Evolutionary conservation across 768 basidiomycete genomes (phyloP).

Genomic region (Leccinum rimulosum): DNA sequence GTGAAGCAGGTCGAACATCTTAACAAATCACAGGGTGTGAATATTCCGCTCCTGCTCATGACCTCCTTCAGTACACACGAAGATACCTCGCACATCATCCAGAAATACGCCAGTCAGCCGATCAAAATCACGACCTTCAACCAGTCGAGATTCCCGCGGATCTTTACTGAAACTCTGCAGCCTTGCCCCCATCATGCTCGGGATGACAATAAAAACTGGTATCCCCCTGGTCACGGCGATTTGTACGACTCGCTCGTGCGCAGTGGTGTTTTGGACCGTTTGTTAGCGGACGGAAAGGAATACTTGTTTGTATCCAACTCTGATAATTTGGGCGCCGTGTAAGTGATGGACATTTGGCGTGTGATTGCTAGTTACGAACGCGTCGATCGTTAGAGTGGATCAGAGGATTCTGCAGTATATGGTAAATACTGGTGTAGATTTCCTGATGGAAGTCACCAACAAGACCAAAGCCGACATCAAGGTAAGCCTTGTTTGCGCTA

Average conservation of each 20-base stretch:
- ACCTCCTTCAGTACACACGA: slow-evolving; percentile 99
- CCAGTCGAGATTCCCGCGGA: slow-evolving; percentile 92
- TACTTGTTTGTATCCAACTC: slow-evolving; percentile 98
- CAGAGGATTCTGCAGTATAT: slow-evolving; percentile 84
- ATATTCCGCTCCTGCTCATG: slow-evolving; percentile 98
- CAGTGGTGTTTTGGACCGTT: slow-evolving; percentile 87
- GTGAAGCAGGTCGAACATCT: slow-evolving; percentile 96
- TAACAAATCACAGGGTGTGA: slow-evolving; percentile 78
- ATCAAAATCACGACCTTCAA: slow-evolving; percentile 91
- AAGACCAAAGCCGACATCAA: slow-evolving; percentile 89
- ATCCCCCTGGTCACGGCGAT: slow-evolving; percentile 97
- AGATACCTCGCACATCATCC: slow-evolving; percentile 93
- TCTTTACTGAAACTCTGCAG: slow-evolving; percentile 84
- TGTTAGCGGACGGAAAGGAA: slow-evolving; percentile 90
- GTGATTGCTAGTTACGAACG: slow-evolving; percentile 4
- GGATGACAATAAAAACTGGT: slow-evolving; percentile 91
- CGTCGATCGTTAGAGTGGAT: slow-evolving; percentile 54
- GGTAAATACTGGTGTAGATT: slow-evolving; percentile 78
- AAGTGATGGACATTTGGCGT: slow-evolving; percentile 29
- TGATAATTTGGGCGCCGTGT: slow-evolving; percentile 93
- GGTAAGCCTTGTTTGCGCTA: slow-evolving; percentile 20
- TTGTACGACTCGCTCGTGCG: slow-evolving; percentile 90
- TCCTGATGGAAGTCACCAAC: slow-evolving; percentile 94
- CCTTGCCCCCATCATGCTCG: slow-evolving; percentile 76
- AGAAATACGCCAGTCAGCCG: slow-evolving; percentile 95